Evolutionary conservation across 2,329 filamentous ascomycete species (phyloP).

Genomic region (Epichloe typhina): DNA sequence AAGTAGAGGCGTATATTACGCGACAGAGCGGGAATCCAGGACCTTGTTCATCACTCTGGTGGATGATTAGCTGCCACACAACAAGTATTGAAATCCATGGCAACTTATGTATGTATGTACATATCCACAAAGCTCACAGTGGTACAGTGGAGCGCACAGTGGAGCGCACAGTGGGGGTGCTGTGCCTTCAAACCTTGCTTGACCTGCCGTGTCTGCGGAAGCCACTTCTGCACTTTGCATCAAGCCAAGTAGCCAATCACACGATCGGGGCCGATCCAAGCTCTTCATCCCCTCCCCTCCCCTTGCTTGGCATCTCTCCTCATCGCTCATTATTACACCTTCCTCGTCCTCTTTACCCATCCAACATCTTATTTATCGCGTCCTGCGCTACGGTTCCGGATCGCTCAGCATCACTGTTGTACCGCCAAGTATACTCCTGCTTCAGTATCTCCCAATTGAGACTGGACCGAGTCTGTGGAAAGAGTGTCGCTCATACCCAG

Average conservation of each 20-base stretch:
- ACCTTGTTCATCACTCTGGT: too few species aligned
- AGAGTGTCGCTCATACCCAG: neutral
- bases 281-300: neutral
- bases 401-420: neutral
- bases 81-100: too few species aligned
- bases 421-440: neutral
- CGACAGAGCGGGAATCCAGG: too few species aligned
- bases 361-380: neutral
- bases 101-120: too few species aligned
- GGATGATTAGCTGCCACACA: too few species aligned
- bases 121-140: neutral
- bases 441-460: neutral
- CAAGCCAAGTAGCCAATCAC: neutral
- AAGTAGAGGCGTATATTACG: too few species aligned
- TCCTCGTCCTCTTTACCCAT: neutral
- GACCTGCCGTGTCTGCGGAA: neutral
- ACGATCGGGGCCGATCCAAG: neutral
- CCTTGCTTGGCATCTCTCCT: neutral
- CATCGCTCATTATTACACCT: neutral
- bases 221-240: neutral
- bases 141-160: too few species aligned
- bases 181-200: too few species aligned
- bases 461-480: neutral
- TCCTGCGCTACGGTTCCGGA: neutral
- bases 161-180: too few species aligned